Conservation (phyloP, 176 grass and related monocot genomes). For the Alopecurus myosuroides region DNA sequence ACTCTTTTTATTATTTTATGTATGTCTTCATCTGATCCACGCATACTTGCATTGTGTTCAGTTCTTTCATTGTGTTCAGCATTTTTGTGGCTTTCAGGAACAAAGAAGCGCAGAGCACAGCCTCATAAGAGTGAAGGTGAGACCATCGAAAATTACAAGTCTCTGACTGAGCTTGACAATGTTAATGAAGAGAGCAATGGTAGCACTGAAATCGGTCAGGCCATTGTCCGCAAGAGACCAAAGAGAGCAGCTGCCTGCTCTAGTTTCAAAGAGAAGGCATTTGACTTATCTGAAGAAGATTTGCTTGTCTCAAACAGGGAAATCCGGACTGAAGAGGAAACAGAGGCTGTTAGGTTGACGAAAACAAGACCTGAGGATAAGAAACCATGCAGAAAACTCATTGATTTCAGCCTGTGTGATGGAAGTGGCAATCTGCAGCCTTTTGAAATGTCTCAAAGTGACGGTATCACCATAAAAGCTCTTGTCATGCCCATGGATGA, state of each 20-base stretch:
- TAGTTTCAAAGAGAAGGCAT: constrained; percentile 72
- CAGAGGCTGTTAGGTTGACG: constrained; percentile 75
- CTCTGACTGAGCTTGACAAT: constrained; percentile 11
- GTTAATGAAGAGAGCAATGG: not conserved
- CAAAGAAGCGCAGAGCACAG: constrained; percentile 52
- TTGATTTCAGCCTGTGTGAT: constrained; percentile 84
- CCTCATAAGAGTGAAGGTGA: constrained; percentile 38
- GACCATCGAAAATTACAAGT: constrained; percentile 31
- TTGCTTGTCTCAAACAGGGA: constrained; percentile 52
- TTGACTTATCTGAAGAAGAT: constrained; percentile 56
- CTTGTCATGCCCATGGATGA: constrained; percentile 90
- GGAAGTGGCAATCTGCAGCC: constrained; percentile 75
- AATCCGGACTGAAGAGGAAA: constrained; percentile 63
- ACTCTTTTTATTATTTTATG: not conserved
- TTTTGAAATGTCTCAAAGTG: constrained; percentile 89
- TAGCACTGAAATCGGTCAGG: constrained; percentile 16
- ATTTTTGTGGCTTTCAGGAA: constrained; percentile 45
- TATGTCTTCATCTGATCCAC: not conserved
- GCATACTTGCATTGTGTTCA: not conserved
- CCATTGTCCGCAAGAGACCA: constrained; percentile 46
- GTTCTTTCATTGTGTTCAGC: not conserved
- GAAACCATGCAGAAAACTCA: constrained; percentile 68
- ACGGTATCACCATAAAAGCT: constrained; percentile 75
- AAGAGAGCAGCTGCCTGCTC: constrained; percentile 66
- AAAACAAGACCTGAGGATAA: constrained; percentile 61